These are phyloP conservation scores for Conringia planisiliqua DNA, from an alignment of 345 rosid genomes.

Conservation along the genomic window DNA sequence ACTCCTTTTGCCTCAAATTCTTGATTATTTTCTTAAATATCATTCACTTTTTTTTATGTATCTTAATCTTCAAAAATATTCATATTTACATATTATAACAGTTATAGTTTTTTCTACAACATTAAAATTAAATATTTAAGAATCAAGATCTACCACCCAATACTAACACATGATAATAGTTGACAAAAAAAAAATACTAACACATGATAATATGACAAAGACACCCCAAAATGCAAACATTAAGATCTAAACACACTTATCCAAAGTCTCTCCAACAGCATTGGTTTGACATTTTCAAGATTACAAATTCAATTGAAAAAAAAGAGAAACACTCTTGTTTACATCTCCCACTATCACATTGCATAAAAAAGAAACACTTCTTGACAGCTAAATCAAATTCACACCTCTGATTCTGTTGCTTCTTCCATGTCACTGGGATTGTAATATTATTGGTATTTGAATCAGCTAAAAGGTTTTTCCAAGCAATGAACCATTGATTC, in stretches of 20 bases:
- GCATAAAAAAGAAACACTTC: not conserved
- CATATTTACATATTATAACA: too few species aligned
- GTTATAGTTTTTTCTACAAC: too few species aligned
- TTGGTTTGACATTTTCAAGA: not conserved
- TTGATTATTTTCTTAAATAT: too few species aligned
- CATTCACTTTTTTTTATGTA: too few species aligned
- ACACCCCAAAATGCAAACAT: not conserved
- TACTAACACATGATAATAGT: too few species aligned
- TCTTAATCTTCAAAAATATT: too few species aligned
- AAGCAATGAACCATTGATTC: not conserved
- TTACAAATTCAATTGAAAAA: not conserved
- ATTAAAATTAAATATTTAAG: too few species aligned
- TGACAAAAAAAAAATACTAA: too few species aligned
- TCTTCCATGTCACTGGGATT: not conserved
- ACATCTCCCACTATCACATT: not conserved
- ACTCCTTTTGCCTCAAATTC: too few species aligned
- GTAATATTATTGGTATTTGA: not conserved
- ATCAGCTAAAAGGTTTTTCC: constrained; percentile 15
- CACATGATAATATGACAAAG: not conserved
- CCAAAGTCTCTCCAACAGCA: not conserved
- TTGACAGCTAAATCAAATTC: not conserved
- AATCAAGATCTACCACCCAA: too few species aligned
- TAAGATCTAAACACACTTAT: not conserved
- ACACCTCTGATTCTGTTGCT: not conserved
- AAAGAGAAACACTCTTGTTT: not conserved